A percentile compares a stretch with the other conserved stretches of the same genome.
Conservation (phyloP, 192 early-diverging fungal genomes). For the Rhizoclosmatium globosum region DNA sequence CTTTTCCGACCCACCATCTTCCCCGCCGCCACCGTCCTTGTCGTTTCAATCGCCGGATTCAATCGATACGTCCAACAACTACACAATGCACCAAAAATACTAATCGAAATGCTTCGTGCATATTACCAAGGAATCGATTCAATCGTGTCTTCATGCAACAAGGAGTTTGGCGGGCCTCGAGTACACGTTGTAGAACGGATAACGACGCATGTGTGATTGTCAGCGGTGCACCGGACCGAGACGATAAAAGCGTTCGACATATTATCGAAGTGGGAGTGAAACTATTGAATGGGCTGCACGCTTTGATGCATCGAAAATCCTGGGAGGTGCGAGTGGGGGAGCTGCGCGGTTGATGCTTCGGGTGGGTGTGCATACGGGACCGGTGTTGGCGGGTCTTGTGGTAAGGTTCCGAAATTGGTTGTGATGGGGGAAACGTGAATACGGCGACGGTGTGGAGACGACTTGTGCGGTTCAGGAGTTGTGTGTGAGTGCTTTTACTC, state of each 20-base stretch:
- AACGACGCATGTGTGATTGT: slow-evolving; percentile 34
- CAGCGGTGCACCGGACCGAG: slow-evolving; percentile 20
- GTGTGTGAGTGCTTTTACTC: slow-evolving; percentile 14
- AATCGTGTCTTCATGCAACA: background rate
- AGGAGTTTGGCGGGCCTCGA: background rate
- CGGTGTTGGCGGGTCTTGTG: slow-evolving; percentile 23
- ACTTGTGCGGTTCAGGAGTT: slow-evolving; percentile 34
- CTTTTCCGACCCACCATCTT: slow-evolving; percentile 18
- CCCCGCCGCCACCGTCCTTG: slow-evolving; percentile 17
- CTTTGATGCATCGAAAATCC: slow-evolving; percentile 23
- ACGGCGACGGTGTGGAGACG: slow-evolving; percentile 28
- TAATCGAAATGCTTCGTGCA: slow-evolving; percentile 14
- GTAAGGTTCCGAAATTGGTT: slow-evolving; percentile 28
- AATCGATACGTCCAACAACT: slow-evolving; percentile 38
- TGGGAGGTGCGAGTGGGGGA: background rate
- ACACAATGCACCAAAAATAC: background rate
- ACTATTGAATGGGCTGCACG: slow-evolving; percentile 19
- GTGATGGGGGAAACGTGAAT: slow-evolving; percentile 42
- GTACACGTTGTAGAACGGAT: slow-evolving; percentile 31
- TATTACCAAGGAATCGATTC: slow-evolving; percentile 32
- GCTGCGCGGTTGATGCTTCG: slow-evolving; percentile 19
- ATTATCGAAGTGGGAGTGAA: slow-evolving; percentile 22
- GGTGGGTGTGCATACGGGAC: slow-evolving; percentile 33
- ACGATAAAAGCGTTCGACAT: background rate
- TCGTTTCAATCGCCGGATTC: slow-evolving; percentile 38